Percentiles rank a stretch among this genome's conserved stretches.
These are phyloP conservation scores for Leccinum imitatum DNA, from an alignment of 768 basidiomycete genomes.

Conservation along the genomic window DNA sequence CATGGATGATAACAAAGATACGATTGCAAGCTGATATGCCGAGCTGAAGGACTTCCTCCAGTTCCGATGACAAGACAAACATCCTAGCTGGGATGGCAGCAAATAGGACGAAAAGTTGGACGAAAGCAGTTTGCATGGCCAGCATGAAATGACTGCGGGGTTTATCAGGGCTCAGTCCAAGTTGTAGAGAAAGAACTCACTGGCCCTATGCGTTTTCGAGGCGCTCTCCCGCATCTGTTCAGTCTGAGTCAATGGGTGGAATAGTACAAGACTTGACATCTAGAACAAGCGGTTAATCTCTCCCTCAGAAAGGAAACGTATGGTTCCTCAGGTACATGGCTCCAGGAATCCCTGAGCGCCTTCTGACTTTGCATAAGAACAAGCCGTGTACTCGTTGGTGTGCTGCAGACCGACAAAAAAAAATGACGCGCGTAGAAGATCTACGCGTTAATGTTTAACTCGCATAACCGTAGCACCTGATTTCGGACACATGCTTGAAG, in stretches of 20 bases:
- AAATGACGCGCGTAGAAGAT: conserved; percentile 26
- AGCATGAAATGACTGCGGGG: conserved; percentile 54
- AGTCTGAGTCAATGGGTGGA: conserved; percentile 2
- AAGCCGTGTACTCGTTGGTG: too few relatives aligned
- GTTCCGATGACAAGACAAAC: conserved; percentile 42
- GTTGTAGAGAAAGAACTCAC: conserved; percentile 36
- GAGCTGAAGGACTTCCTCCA: conserved; percentile 39
- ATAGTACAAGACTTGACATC: neutral
- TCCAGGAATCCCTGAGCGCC: conserved; percentile 62
- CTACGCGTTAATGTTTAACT: conserved; percentile 21
- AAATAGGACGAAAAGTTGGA: conserved; percentile 61
- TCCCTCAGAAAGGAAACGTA: conserved; percentile 36
- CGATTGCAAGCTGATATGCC: conserved; percentile 28
- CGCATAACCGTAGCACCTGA: conserved; percentile 44
- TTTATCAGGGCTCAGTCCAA: neutral
- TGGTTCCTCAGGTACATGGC: conserved; percentile 47
- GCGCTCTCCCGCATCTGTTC: conserved; percentile 45
- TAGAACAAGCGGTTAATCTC: conserved; percentile 35
- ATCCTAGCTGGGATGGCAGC: conserved; percentile 62
- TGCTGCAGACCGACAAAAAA: too few relatives aligned
- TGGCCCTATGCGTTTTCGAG: conserved; percentile 46
- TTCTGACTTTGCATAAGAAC: conserved; percentile 40
- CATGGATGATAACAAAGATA: conserved; percentile 34
- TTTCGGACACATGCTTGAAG: conserved; percentile 62
- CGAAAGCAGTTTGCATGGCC: conserved; percentile 72